Base-by-base conservation (phyloP, 169 alveolate species). In the Plasmodium cynomolgi region DNA sequence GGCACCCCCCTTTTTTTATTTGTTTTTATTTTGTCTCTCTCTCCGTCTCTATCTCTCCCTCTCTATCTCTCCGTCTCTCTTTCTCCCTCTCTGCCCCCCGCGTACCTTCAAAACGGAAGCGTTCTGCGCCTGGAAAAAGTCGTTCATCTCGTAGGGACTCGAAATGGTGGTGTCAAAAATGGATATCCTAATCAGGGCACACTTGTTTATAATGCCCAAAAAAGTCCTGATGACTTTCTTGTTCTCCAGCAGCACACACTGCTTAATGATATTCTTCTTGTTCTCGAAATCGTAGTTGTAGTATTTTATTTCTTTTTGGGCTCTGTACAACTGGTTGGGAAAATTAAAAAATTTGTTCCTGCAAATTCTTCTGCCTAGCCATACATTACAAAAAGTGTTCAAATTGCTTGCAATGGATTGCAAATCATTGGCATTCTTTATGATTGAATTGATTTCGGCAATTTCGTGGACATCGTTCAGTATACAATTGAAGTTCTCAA, bases 241-340 rank as follows among this genome's bases (percentile, higher is more conserved):
- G 31, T 88, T 80, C 82, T 88, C 94, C 39, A 88, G 83, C 20
- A 88, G 56, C 13, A 88, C 94, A 88, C 94, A 88, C 34, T 88
- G 88, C 73, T 88, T 88, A 88, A 88, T 88, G 71, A 88, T 88
- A 80, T 88, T 88, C 83, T 88, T 77, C 73, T 88, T 88, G 50
- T 88, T 88, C 83, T 88, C 94, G 72, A 88, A 88, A 88, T 88
- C 94, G 58, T 88, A 88, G 73, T 88, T 77, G 41, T 88, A 88
- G 82, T 88, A 88, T 88, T 88, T 88, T 33, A 88, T 88, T 26
- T 88, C 82, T 44, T 88, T 88, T 68, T 80, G 26, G 1, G 37
- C 73, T n/a, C 23, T 84, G 31, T 80, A 41, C 13, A 44, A 58
- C n/a, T 88, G 81, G 34, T 34, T 4, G 41, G 58, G 26, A 75